Evolutionary conservation across 768 basidiomycete genomes (phyloP), one percentile per base, ranked within the genome.

Genomic region (Roridomyces roridus): DNA sequence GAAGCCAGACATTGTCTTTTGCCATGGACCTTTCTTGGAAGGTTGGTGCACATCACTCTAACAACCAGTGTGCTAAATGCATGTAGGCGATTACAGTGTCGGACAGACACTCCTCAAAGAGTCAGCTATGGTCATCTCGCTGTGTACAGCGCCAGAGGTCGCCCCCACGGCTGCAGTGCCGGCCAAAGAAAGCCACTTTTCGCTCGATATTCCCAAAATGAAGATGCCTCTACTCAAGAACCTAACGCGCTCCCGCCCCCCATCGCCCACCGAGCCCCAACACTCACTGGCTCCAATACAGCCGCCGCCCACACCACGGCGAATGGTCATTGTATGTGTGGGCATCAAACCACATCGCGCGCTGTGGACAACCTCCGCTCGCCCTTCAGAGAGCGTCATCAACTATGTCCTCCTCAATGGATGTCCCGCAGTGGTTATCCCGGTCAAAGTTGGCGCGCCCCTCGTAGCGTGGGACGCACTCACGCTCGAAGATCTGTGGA

Each of bases 1-100:
- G 80, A 85, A 78, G 68, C 86, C 87, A 24, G 87, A 88, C 68
- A 72, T 88, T 9, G 70, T 86, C 11, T 87, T 87, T 64, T 86
- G 82, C 55, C 85, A 88, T 66, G 83, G 83, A 2, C 86, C 85
- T 9, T 88, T 87, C 72, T 72, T 87, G 28, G 71, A 73, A 66
- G 84, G 85, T 79, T 53, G 51, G 70, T 62, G 41, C 46, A 31
- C 28, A 18, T 28, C n/a, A n/a, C n/a, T n/a, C n/a, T 28, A 34
- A 29, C 50, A 10, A 15, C 18, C 25, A 28, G 11, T 42, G 46
- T 41, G 23, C 20, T 17, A 50, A 29, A 28, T 2, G 9, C 17
- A 8, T 31, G 47, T 43, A 85, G 86, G 85, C n/a, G 86, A 87
- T 64, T 86, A 86, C 68, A 73, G 71, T 53, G 65, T 87, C 35